Base-by-base conservation (phyloP, 805 yeast genomes). In the Wickerhamomyces kurtzmanii region DNA sequence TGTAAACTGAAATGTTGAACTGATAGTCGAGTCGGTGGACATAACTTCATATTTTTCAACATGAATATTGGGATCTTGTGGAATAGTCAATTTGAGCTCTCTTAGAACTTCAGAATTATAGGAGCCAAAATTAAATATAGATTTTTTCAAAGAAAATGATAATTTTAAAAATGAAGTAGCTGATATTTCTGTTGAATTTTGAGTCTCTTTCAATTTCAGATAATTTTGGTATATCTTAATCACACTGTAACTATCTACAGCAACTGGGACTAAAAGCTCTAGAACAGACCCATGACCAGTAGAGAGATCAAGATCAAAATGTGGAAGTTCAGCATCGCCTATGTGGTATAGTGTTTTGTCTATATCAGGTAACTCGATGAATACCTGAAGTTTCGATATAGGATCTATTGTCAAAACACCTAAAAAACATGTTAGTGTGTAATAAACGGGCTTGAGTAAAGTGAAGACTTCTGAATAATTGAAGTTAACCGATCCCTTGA, bases 381-480 rank as follows among this genome's bases (percentile, higher is more conserved):
- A 41, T 2, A 43, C 11, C 3, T 36, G 33, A 6, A 39, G 15
- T 3, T 37, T 34, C 1, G 20, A 30, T 5, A 11, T 5, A 5
- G 34, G 32, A 2, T n/a, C 19, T 9, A 45, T 14, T 2, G 15
- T 12, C 2, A 34, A 28, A 3, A 10, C 11, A 2, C 42, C 41
- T 12, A 40, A 5, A 4, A 28, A 1, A 3, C 24, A 14, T 8
- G 29, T 15, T 3, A 31, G 6, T 0, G 43, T 38, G n/a, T 24
- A 21, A 30, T 27, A 32, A 5, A 40, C 7, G 1, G 14, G 7
- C 18, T 26, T 31, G 16, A 24, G 24, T 24, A 33, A 31, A 36
- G 34, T 33, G 12, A 26, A 12, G 6, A 36, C 28, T 6, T 27
- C 22, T 1, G 38, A 23, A 28, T 43, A 45, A 15, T 45, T 37